Conservation (phyloP, 495 filamentous ascomycete species). For the Trichoderma erinaceum region DNA sequence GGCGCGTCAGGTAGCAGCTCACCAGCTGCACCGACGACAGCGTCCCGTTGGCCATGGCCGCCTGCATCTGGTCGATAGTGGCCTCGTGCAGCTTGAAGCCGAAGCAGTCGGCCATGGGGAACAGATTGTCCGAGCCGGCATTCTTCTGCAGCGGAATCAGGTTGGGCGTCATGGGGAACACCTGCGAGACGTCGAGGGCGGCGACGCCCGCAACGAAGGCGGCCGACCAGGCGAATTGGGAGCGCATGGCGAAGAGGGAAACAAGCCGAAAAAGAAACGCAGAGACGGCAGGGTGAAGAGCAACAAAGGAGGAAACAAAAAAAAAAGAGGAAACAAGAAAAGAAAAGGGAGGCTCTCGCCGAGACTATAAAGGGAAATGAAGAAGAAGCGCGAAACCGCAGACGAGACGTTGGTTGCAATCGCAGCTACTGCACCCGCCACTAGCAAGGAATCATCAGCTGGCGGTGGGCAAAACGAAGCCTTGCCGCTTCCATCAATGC, state of each 20-base stretch:
- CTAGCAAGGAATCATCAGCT: too few species aligned
- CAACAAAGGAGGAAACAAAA: neutral
- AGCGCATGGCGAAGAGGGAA: neutral
- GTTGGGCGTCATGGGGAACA: constrained; percentile 13
- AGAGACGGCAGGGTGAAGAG: neutral
- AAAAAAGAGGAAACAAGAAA: neutral
- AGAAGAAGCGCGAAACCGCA: neutral
- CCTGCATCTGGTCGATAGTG: constrained; percentile 39
- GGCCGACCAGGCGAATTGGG: neutral
- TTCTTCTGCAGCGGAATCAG: constrained; percentile 21
- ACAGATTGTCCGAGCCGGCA: constrained; percentile 20
- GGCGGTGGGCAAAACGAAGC: too few species aligned
- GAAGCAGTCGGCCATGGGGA: constrained; percentile 55
- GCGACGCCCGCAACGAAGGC: neutral
- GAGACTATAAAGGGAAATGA: neutral
- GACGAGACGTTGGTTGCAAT: too few species aligned
- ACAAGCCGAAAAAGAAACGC: neutral
- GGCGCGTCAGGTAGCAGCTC: constrained; percentile 47
- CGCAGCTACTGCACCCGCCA: too few species aligned
- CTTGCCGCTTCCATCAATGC: neutral
- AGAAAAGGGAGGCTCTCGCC: too few species aligned
- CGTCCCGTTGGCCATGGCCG: constrained; percentile 30
- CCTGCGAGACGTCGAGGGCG: constrained; percentile 3
- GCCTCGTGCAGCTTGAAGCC: constrained; percentile 57
- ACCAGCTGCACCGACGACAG: constrained; percentile 45